A percentile compares a stretch with the other conserved stretches of the same genome.
These are phyloP conservation scores for Fusarium penzigii DNA, from an alignment of 2,329 filamentous ascomycete genomes.

Conservation along the genomic window DNA sequence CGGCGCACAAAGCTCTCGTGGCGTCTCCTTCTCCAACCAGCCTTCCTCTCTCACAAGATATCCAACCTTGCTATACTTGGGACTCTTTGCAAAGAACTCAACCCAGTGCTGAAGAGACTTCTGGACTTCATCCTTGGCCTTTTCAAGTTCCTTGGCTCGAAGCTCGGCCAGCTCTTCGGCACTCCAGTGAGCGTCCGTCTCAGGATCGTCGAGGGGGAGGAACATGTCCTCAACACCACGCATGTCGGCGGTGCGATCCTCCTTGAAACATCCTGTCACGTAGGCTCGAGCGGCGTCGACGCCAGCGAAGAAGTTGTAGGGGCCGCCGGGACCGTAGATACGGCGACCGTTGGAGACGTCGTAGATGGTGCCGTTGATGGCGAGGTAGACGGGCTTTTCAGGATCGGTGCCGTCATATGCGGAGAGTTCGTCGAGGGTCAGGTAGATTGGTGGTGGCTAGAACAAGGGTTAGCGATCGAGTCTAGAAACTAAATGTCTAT, in stretches of 20 bases:
- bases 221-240: conserved; percentile 87
- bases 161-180: conserved; percentile 53
- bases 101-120: conserved; percentile 79
- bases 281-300: conserved; percentile 85
- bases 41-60: conserved; percentile 63
- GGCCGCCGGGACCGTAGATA: conserved; percentile 81
- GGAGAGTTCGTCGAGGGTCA: conserved; percentile 75
- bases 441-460: conserved; percentile 60
- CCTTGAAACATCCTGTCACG: conserved; percentile 88
- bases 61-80: conserved; percentile 82
- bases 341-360: conserved; percentile 71
- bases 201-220: conserved; percentile 62
- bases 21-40: conserved; percentile 63
- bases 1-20: conserved; percentile 66
- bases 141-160: conserved; percentile 62
- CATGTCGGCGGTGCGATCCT: conserved; percentile 82
- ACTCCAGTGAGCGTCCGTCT: conserved; percentile 60
- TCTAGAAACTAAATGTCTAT: conserved; percentile 1
- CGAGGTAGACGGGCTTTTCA: conserved; percentile 80
- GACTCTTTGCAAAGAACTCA: conserved; percentile 75
- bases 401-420: conserved; percentile 77
- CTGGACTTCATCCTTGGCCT: conserved; percentile 65
- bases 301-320: conserved; percentile 85
- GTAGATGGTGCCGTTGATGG: conserved; percentile 85
- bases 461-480: conserved; percentile 5